Percentiles rank a stretch among this genome's conserved stretches.
Evolutionary conservation across 2,329 filamentous ascomycete genomes (phyloP).

Genomic region (Ophioceras dolichostomum): DNA sequence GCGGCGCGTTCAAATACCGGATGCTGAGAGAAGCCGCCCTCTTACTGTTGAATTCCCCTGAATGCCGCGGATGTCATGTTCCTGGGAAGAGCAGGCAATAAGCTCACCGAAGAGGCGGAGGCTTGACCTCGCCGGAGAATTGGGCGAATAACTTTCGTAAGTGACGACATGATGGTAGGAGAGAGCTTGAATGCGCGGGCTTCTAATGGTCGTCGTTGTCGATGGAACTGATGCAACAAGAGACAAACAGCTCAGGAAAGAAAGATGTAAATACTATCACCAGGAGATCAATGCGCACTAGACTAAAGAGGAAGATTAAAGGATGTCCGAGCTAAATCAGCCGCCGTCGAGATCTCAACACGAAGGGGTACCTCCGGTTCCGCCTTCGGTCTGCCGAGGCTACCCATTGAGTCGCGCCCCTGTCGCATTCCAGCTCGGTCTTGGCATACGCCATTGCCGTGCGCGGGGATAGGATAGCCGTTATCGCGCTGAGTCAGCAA

Average conservation of each 20-base stretch:
- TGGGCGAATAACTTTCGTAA: conserved; percentile 38
- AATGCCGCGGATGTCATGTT: conserved; percentile 6
- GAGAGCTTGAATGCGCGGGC: neutral
- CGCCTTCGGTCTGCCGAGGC: conserved; percentile 13
- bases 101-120: conserved; percentile 8
- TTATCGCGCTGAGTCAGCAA: too few relatives aligned
- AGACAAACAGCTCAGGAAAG: neutral
- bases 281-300: neutral
- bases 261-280: neutral
- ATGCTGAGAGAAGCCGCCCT: conserved; percentile 3
- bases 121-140: conserved; percentile 32
- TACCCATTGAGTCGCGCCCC: conserved; percentile 11
- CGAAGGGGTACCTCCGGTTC: too few relatives aligned
- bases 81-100: conserved; percentile 14
- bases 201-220: too few relatives aligned
- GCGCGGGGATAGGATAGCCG: neutral
- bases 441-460: conserved; percentile 7
- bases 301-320: neutral
- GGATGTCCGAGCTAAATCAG: conserved; percentile 2
- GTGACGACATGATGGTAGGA: conserved; percentile 27
- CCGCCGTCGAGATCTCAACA: conserved; percentile 2
- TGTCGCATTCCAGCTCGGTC: conserved; percentile 1
- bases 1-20: too few relatives aligned
- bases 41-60: conserved; percentile 17
- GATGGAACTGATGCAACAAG: conserved; percentile 8